Conservation (phyloP, 75 land plant species). For the Pinus albicaulis region DNA sequence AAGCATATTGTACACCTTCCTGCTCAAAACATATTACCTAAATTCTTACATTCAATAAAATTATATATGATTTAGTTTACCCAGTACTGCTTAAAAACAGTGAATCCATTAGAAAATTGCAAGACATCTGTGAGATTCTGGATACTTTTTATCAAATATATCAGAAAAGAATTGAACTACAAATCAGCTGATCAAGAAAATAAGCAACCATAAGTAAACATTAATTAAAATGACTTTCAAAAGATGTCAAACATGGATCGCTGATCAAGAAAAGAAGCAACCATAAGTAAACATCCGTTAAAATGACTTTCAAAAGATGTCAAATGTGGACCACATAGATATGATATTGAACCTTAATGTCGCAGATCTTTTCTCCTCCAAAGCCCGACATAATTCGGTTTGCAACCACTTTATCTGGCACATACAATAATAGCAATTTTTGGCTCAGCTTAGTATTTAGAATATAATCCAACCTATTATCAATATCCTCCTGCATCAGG, state of each 20-base stretch:
- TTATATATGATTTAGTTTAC: too few species aligned
- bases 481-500: slow-evolving; percentile 2
- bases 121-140: background rate
- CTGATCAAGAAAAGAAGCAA: background rate
- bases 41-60: too few species aligned
- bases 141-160: background rate
- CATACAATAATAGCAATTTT: background rate
- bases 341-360: slow-evolving; percentile 50
- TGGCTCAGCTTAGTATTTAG: background rate
- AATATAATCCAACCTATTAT: background rate
- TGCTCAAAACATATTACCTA: too few species aligned
- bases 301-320: background rate
- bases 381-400: slow-evolving; percentile 68
- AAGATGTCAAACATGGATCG: background rate
- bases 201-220: background rate
- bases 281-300: background rate
- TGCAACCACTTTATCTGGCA: slow-evolving; percentile 85
- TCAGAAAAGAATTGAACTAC: background rate
- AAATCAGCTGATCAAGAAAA: background rate
- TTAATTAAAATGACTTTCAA: background rate
- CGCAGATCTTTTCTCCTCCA: slow-evolving; percentile 82
- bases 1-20: too few species aligned
- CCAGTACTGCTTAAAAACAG: too few species aligned
- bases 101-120: background rate
- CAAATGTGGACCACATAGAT: too few species aligned